Evolutionary conservation across 345 rosid genomes (phyloP), one percentile per base, ranked within the genome.

Genomic region (Citrus glauca): DNA sequence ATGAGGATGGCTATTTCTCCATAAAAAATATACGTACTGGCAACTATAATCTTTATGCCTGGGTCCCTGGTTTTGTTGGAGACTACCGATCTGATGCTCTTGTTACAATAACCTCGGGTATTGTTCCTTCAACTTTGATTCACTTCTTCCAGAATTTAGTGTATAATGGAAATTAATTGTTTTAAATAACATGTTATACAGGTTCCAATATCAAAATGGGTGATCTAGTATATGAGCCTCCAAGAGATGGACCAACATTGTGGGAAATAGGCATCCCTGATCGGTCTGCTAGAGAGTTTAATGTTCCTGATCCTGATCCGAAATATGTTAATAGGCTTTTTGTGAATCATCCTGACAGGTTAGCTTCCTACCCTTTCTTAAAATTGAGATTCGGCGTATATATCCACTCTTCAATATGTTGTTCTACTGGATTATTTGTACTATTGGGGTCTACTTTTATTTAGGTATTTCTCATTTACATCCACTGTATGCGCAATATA

Each of bases 211-310:
- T 88, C 30, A 85, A 89, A 72, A 66, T 91, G 81, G 94, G 93
- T 48, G 88, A 88, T 81, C 78, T 95, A 32, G 81, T 89, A 4
- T 92, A 86, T 60, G 86, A 89, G 71, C 96, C 98, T 70, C 96
- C 97, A 64, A 91, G 99, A 80, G 87, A 90, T 69, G 98, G 99
- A 37, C 89, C 91, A 17, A 95, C 97, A 4, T 77, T 95, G 82
- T 95, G 99, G 99, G 98, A 95, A 81, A 93, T 95, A 11, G 99
- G 99, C 35, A 79, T 87, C 74, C 98, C 99, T 30, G 92, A 95
- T 84, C 89, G 98, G 48, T 84, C 94, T 3, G 94, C 97, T 1
- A 87, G 92, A 7, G 94, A 91, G 73, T 95, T 95, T 81, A 88
- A 87, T 82, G 73, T 87, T 81, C 98, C 99, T 4, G 94, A 93